phyloP scores from a whole-genome alignment of 129 eudicot genomes.

The Helianthus annuus region HanXRQr2.0-SUNRISE NC_035449.2:60752429-60752928 shows the following conservation, averaged over 20 bases:
- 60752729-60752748: conserved; percentile 39
- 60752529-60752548: no score
- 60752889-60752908: conserved; percentile 53
- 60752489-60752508: no score
- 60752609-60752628: conserved; percentile 56
- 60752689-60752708: conserved; percentile 37
- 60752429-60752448: no score
- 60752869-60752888: conserved; percentile 63
- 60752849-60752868: conserved; percentile 56
- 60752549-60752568: no score
- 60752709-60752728: background rate
- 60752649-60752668: conserved; percentile 68
- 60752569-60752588: no score
- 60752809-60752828: conserved; percentile 41
- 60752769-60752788: conserved; percentile 44
- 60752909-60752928: conserved; percentile 50
- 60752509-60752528: no score
- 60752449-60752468: no score
- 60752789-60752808: conserved; percentile 51
- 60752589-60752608: conserved; percentile 39
- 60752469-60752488: no score
- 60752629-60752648: conserved; percentile 47
- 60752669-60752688: conserved; percentile 74
- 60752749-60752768: conserved; percentile 65
- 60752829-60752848: conserved; percentile 38